Evolutionary conservation across 768 basidiomycete genomes (phyloP), one percentile per base, ranked within the genome.

Genomic region (Tubosaeta brunneosetosa): DNA sequence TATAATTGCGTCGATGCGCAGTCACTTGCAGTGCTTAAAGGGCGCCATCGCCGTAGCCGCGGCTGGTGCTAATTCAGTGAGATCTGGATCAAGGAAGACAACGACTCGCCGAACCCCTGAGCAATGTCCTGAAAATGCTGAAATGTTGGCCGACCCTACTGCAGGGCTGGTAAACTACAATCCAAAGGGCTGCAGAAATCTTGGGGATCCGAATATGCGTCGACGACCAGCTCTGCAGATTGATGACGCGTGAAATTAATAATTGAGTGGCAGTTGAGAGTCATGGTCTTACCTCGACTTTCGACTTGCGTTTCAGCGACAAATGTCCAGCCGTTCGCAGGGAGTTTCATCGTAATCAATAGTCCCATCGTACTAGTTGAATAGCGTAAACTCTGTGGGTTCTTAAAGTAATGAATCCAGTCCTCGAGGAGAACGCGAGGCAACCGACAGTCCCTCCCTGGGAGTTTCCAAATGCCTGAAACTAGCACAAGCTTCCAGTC

Each of bases 1-100:
- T 55, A 55, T 58, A 58, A 63, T 65, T 67, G 67, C 70, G 67
- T 70, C 55, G 33, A 46, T 49, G 27, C 48, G 65, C 65, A 66
- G 66, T 66, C 61, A 66, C 41, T 52, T 32, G 59, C 53, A 55
- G 53, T 53, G 56, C 54, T 42, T 42, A 45, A 38, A 44, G 36
- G 49, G n/a, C 16, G 58, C 22, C 56, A 63, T 50, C 49, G 62
- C 61, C 63, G 58, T 61, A 49, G 47, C 16, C 44, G 51, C 51
- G 52, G 60, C 14, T 65, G 45, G 57, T 43, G 53, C 45, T 48
- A 32, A 22, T 13, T 36, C 3, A n/a, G 32, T 22, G 44, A 47
- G 55, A 47, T 56, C 52, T 48, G 44, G 46, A 42, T 57, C 51
- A 51, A 52, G 56, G n/a, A 56, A 55, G 27, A 11, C 16, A 22